Conservation (phyloP, 306 rosid genomes). For the Rosa persica region DNA sequence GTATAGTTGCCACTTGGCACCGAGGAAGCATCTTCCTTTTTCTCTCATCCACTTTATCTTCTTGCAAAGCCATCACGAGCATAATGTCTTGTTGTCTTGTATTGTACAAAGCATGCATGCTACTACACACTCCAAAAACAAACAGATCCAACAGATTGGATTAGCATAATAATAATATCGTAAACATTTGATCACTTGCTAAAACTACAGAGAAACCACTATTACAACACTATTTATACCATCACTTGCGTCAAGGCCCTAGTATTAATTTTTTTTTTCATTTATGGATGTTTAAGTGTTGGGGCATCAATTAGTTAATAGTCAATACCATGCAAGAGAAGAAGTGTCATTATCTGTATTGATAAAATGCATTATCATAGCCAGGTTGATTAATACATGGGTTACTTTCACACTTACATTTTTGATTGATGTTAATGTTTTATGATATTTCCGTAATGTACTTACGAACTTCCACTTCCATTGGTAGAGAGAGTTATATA, state of each 20-base stretch:
- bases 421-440: background rate
- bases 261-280: background rate
- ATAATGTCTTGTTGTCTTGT: background rate
- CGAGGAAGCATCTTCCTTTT: constrained; percentile 15
- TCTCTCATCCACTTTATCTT: constrained; percentile 12
- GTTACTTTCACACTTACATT: background rate
- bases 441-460: background rate
- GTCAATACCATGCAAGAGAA: background rate
- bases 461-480: background rate
- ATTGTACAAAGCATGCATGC: background rate
- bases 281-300: background rate
- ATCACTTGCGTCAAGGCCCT: background rate
- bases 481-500: background rate
- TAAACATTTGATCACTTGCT: background rate
- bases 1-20: constrained; percentile 11
- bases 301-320: background rate
- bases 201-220: constrained; percentile 6
- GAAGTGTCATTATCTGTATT: background rate
- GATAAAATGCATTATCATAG: background rate
- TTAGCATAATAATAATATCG: background rate
- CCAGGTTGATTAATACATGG: background rate
- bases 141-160: background rate
- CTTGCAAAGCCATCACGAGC: background rate
- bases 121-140: background rate
- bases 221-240: background rate